Evolutionary conservation across 495 filamentous ascomycete species (phyloP).

Genomic region (Aspergillus avenaceus): DNA sequence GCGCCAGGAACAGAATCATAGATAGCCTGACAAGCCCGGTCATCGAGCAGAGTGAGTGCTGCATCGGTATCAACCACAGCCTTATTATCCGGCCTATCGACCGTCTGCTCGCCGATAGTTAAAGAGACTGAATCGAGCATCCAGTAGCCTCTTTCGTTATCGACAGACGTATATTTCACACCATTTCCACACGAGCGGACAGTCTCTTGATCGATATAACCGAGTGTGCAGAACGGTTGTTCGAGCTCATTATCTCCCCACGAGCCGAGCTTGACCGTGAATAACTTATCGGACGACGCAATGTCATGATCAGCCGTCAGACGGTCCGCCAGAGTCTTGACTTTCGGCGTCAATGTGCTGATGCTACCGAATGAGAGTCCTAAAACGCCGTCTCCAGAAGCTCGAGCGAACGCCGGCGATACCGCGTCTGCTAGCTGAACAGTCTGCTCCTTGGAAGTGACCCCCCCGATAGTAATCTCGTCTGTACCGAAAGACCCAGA

Average conservation of each 20-base stretch:
- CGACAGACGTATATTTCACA: slow-evolving; percentile 60
- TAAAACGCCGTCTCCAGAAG: slow-evolving; percentile 66
- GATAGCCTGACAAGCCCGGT: slow-evolving; percentile 60
- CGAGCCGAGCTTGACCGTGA: slow-evolving; percentile 68
- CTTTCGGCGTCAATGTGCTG: slow-evolving; percentile 64
- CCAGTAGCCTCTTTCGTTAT: slow-evolving; percentile 73
- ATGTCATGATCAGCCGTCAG: slow-evolving; percentile 70
- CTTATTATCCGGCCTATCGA: slow-evolving; percentile 58
- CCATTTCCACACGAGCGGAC: slow-evolving; percentile 51
- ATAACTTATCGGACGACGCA: slow-evolving; percentile 58
- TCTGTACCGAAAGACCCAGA: slow-evolving; percentile 72
- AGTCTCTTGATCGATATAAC: slow-evolving; percentile 66
- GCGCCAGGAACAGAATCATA: slow-evolving; percentile 69
- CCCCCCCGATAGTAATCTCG: slow-evolving; percentile 60
- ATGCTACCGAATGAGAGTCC: slow-evolving; percentile 67
- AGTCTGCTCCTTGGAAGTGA: slow-evolving; percentile 63
- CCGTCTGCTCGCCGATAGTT: slow-evolving; percentile 56
- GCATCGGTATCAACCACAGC: slow-evolving; percentile 80
- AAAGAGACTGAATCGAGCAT: slow-evolving; percentile 58
- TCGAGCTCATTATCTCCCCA: slow-evolving; percentile 51
- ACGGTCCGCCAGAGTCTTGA: slow-evolving; percentile 70
- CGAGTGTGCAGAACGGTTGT: slow-evolving; percentile 75
- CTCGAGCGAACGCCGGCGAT: slow-evolving; percentile 55
- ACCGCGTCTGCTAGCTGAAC: slow-evolving; percentile 66
- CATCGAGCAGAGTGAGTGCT: slow-evolving; percentile 66